Evolutionary conservation across 768 basidiomycete species (phyloP).

Genomic region (Coprinopsis cinerea): DNA sequence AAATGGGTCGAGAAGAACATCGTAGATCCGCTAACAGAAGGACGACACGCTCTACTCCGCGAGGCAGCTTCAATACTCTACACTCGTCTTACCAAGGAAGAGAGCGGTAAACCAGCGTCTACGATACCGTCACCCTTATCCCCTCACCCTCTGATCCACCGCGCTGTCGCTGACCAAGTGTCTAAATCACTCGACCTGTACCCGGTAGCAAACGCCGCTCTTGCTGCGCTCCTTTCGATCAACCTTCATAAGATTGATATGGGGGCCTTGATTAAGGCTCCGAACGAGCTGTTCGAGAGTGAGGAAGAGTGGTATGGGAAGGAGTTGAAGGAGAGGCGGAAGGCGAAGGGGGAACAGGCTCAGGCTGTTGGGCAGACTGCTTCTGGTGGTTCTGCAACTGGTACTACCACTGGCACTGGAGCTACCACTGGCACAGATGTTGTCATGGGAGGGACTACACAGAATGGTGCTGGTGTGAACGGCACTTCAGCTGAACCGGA

Average conservation of each 20-base stretch:
- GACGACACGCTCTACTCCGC: constrained; percentile 39
- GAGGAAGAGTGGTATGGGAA: constrained; percentile 50
- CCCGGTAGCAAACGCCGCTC: constrained; percentile 34
- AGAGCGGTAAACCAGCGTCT: not conserved
- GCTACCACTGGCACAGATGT: too few relatives aligned
- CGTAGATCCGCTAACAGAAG: constrained; percentile 42
- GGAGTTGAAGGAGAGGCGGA: constrained; percentile 29
- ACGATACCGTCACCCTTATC: not conserved
- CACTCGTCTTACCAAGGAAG: not conserved
- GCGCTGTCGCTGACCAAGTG: constrained; percentile 26
- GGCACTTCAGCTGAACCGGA: not conserved
- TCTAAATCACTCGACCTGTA: constrained; percentile 35
- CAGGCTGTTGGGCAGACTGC: constrained; percentile 5
- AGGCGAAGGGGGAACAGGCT: constrained; percentile 12
- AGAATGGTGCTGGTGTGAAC: not conserved
- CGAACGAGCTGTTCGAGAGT: constrained; percentile 43
- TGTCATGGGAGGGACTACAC: too few relatives aligned
- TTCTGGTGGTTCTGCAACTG: too few relatives aligned
- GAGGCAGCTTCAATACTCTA: constrained; percentile 26
- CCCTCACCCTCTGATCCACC: too few relatives aligned
- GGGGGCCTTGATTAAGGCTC: constrained; percentile 40
- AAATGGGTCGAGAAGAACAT: constrained; percentile 39
- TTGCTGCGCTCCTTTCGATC: constrained; percentile 37
- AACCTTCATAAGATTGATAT: constrained; percentile 47
- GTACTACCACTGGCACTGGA: too few relatives aligned